Evolutionary conservation across 2,329 filamentous ascomycete species (phyloP).

Genomic region (Colletotrichum higginsianum): DNA sequence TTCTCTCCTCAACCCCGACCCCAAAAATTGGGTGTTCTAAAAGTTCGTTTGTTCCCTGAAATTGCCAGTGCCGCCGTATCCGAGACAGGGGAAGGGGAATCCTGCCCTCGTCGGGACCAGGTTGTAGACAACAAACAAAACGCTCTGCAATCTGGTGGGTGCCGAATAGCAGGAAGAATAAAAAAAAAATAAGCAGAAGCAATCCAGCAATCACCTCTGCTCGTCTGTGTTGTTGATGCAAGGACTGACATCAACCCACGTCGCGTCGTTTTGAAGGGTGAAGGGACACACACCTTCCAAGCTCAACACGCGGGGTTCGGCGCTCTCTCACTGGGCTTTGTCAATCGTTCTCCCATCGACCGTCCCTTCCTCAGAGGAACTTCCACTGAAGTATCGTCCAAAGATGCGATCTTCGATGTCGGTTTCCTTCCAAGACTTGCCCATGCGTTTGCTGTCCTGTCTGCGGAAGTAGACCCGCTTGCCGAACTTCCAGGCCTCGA

Average conservation of each 20-base stretch:
- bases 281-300: neutral
- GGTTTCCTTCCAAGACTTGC: constrained; percentile 27
- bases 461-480: constrained; percentile 55
- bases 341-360: neutral
- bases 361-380: neutral
- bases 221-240: constrained; percentile 2
- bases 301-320: neutral
- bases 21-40: neutral
- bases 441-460: constrained; percentile 21
- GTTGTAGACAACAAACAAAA: neutral
- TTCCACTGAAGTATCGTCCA: constrained; percentile 8
- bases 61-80: neutral
- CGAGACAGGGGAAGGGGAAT: neutral
- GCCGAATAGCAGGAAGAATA: neutral
- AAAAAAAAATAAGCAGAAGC: neutral
- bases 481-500: constrained; percentile 65
- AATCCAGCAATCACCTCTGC: neutral
- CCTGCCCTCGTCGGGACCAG: neutral
- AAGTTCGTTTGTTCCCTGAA: neutral
- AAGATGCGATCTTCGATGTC: constrained; percentile 41
- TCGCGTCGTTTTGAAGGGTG: neutral
- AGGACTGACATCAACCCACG: neutral
- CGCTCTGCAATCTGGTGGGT: neutral
- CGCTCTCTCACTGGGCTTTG: constrained; percentile 9
- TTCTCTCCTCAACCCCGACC: neutral